A percentile compares a stretch with the other conserved stretches of the same genome.
These are phyloP conservation scores for Rosellinia necatrix DNA, from an alignment of 2,329 filamentous ascomycete species.

Conservation along the genomic window DNA sequence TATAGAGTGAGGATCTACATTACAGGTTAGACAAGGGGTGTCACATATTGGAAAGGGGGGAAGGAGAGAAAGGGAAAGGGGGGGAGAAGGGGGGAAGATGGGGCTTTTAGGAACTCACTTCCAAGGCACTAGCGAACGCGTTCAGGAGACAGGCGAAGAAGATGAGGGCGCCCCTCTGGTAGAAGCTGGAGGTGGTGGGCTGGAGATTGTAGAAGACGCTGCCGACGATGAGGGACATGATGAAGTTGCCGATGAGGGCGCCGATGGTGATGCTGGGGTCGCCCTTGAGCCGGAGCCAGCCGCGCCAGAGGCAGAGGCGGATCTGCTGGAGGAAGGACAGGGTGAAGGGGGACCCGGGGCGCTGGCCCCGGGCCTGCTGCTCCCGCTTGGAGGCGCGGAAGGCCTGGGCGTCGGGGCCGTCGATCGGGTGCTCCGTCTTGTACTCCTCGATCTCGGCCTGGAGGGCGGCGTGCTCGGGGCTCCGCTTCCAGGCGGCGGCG, in stretches of 20 bases:
- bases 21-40: slow-evolving; percentile 22
- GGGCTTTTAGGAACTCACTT: slow-evolving; percentile 51
- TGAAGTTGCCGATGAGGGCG: slow-evolving; percentile 71
- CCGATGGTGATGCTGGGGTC: slow-evolving; percentile 77
- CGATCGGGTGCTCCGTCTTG: slow-evolving; percentile 57
- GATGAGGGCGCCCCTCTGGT: slow-evolving; percentile 75
- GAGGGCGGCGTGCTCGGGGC: slow-evolving; percentile 54
- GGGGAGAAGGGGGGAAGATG: not conserved
- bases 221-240: slow-evolving; percentile 77
- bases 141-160: slow-evolving; percentile 91
- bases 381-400: slow-evolving; percentile 60
- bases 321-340: slow-evolving; percentile 78
- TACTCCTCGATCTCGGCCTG: slow-evolving; percentile 61
- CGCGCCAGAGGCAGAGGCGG: slow-evolving; percentile 77
- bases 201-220: slow-evolving; percentile 81
- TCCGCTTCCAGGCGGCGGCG: slow-evolving; percentile 61
- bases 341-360: slow-evolving; percentile 78
- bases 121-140: slow-evolving; percentile 78
- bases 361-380: slow-evolving; percentile 62
- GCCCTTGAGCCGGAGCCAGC: slow-evolving; percentile 74
- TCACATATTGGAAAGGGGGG: slow-evolving; percentile 8
- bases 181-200: slow-evolving; percentile 72
- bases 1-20: slow-evolving; percentile 80
- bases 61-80: not conserved
- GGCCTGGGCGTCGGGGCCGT: slow-evolving; percentile 59